A percentile compares a stretch with the other conserved stretches of the same genome.
phyloP scores from a whole-genome alignment of 371 early-diverging fungal species.

The Nematocida parisii region DNA sequence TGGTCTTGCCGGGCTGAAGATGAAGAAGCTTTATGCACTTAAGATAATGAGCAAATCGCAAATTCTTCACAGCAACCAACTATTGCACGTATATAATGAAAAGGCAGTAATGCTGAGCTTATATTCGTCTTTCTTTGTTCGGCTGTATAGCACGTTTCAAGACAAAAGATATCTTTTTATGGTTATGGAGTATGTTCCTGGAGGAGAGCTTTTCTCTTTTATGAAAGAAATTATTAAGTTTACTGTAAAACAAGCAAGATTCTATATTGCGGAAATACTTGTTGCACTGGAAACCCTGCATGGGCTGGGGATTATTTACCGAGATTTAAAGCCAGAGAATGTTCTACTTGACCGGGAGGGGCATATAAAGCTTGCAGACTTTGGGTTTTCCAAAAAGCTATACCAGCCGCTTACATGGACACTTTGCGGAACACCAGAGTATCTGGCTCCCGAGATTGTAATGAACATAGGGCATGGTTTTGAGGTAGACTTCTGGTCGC shows the following conservation, averaged over 20 bases:
- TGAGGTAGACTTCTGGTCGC: conserved; percentile 91
- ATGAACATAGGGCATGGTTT: conserved; percentile 87
- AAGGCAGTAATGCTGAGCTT: conserved; percentile 80
- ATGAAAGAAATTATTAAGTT: conserved; percentile 74
- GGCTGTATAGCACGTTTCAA: conserved; percentile 82
- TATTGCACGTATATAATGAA: conserved; percentile 92
- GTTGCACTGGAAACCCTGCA: conserved; percentile 93
- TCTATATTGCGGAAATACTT: conserved; percentile 94
- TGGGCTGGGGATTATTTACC: conserved; percentile 85
- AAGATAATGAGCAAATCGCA: conserved; percentile 88
- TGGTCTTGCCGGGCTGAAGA: conserved; percentile 75
- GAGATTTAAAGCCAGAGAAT: conserved; percentile 97
- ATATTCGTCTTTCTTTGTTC: conserved; percentile 85
- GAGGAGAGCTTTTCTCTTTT: conserved; percentile 88
- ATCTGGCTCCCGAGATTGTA: conserved; percentile 95
- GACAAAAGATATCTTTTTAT: conserved; percentile 79
- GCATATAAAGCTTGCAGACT: conserved; percentile 94
- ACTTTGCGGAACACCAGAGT: conserved; percentile 91
- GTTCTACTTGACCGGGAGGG: conserved; percentile 81
- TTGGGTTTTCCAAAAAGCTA: conserved; percentile 93
- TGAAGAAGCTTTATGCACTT: conserved; percentile 78
- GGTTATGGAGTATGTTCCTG: conserved; percentile 84
- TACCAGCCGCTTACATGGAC: conserved; percentile 72
- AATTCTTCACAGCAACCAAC: conserved; percentile 85
- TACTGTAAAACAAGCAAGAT: conserved; percentile 74